Base-by-base conservation (phyloP, 306 rosid genomes). In the Sicyos baderoa region DNA sequence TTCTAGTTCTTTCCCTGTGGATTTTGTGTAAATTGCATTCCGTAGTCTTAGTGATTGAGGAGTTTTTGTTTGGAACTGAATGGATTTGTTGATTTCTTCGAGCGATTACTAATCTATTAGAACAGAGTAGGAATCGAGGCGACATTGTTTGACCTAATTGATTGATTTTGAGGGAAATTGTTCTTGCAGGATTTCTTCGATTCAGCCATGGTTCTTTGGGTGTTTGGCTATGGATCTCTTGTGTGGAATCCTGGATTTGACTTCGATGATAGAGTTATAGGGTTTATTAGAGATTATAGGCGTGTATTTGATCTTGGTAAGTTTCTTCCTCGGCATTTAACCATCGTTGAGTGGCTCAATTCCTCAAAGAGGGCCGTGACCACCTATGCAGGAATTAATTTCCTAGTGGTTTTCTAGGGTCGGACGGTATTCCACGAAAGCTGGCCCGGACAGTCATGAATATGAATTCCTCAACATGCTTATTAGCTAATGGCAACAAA, bases 191-290 rank as follows among this genome's bases (percentile, higher is more conserved):
- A 19, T 54, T 35, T 35, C 42, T 35, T 44, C 72, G 13, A 32
- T n/a, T 21, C 76, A 77, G 58, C 74, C 73, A 93, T 94, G 99
- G 96, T 88, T 21, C 89, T 94, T 78, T 94, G 99, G 99, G 80
- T 94, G 55, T 94, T 94, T 68, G 97, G 99, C 79, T 94, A 94
- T 51, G 99, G 99, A 70, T 94, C 99, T 56, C 86, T 94, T 35
- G 95, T 85, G 62, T 94, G 99, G 99, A 94, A 90, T 84, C 95
- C 96, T 0, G 99, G 97, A 12, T 94, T 94, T 40, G 87, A 94
- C 3, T 94, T 79, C 7, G 90, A 90, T 52, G 96, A 94, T 80
- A 94, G 84, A 70, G 68, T 88, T 49, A 54, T 88, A 2, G 99
- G 99, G 42, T 94, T 35, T 77, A 94, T 94, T 21, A 90, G 86